Conservation (phyloP, 805 yeast genomes). For the Candida khao-thaluensis region DNA sequence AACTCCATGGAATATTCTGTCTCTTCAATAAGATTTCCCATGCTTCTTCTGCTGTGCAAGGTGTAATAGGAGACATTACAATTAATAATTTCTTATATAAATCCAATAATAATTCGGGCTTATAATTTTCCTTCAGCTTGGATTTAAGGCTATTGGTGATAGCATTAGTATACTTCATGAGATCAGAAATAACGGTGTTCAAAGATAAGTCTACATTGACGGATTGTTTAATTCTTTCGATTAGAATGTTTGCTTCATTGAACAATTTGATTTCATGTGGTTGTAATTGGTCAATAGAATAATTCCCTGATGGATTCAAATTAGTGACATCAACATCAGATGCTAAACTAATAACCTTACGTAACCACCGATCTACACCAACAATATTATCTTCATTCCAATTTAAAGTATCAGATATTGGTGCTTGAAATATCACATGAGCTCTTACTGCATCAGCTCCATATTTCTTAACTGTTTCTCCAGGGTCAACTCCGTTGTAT, state of each 20-base stretch:
- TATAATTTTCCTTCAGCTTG: conserved; percentile 26
- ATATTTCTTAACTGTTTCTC: conserved; percentile 63
- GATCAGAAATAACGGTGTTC: conserved; percentile 86
- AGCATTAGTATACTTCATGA: conserved; percentile 73
- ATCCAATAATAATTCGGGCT: conserved; percentile 43
- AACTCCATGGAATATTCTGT: conserved; percentile 32
- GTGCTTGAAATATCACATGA: conserved; percentile 89
- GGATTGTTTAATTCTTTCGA: conserved; percentile 56
- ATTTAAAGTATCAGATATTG: conserved; percentile 72
- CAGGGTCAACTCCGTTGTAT: conserved; percentile 91
- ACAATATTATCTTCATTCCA: conserved; percentile 90
- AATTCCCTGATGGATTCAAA: not conserved
- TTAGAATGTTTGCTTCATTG: conserved; percentile 51
- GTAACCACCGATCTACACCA: conserved; percentile 87
- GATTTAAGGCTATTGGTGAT: conserved; percentile 36
- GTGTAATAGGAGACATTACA: conserved; percentile 78
- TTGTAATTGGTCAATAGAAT: conserved; percentile 5
- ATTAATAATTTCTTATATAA: conserved; percentile 54
- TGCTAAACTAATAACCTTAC: conserved; percentile 46
- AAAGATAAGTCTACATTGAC: conserved; percentile 59
- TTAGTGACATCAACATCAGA: conserved; percentile 14
- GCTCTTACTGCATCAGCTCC: conserved; percentile 97
- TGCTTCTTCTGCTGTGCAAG: conserved; percentile 79
- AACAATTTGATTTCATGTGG: conserved; percentile 52
- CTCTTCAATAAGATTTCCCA: conserved; percentile 50